phyloP scores from a whole-genome alignment of 2,329 filamentous ascomycete species.

The Xylaria sp. region DNA sequence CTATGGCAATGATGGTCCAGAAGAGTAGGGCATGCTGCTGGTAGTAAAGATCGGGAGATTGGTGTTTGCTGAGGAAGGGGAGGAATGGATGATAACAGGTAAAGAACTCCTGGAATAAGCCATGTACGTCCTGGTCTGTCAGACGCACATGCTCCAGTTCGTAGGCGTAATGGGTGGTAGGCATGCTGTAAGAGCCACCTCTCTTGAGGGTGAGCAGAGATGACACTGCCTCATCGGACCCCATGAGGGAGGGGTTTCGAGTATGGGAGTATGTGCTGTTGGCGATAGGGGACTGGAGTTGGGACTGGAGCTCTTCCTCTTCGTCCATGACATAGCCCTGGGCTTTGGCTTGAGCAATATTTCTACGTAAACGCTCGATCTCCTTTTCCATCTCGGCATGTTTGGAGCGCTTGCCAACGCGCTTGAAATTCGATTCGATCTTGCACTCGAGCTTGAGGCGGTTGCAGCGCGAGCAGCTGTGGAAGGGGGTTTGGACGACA shows the following conservation, averaged over 20 bases:
- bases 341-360: slow-evolving; percentile 53
- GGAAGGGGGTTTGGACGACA: slow-evolving; percentile 75
- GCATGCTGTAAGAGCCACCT: slow-evolving; percentile 56
- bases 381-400: slow-evolving; percentile 85
- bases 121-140: slow-evolving; percentile 56
- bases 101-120: slow-evolving; percentile 72
- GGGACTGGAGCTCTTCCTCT: slow-evolving; percentile 50
- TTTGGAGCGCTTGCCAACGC: slow-evolving; percentile 73
- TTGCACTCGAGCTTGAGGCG: slow-evolving; percentile 78
- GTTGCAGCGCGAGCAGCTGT: slow-evolving; percentile 69
- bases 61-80: slow-evolving; percentile 64
- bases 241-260: slow-evolving; percentile 59
- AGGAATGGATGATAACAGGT: slow-evolving; percentile 70
- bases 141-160: slow-evolving; percentile 60
- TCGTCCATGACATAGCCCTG: slow-evolving; percentile 53
- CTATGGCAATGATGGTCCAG: slow-evolving; percentile 75
- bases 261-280: slow-evolving; percentile 55
- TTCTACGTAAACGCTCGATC: slow-evolving; percentile 62
- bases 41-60: slow-evolving; percentile 68
- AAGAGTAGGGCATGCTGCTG: slow-evolving; percentile 76
- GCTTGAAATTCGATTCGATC: slow-evolving; percentile 84
- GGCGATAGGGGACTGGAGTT: slow-evolving; percentile 54
- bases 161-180: slow-evolving; percentile 50
- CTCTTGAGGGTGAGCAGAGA: slow-evolving; percentile 62
- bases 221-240: slow-evolving; percentile 63